Base-by-base conservation (phyloP, 352 stramenopile species). In the Thraustochytrium sp. region DNA sequence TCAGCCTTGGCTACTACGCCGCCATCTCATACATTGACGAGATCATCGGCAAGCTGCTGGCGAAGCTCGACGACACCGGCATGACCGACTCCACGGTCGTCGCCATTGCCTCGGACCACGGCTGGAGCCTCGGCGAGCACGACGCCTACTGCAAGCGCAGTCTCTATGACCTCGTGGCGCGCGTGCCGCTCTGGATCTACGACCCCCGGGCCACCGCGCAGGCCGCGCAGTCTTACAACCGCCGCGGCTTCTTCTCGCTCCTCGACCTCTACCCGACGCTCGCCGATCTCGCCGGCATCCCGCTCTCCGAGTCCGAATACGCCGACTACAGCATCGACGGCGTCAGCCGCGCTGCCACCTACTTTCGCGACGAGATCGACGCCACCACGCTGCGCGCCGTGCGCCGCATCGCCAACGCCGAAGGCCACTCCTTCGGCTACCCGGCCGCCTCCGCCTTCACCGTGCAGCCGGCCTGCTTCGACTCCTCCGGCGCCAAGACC, bases 111-210 rank as follows among this genome's bases (percentile, higher is more conserved):
- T 44, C 62, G 40, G 77, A 85, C 38, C 62, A 85, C 34, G 77
- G 77, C 62, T 85, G 83, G 29, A 83, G 53, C 46, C 77, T 85
- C 34, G 77, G 63, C n/a, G 72, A 83, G 36, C 77, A 85, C 62
- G 26, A 37, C 61, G 29, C 31, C 21, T 85, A 37, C 23, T 83
- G 63, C 63, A 85, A 85, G 65, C 46, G 53, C 51, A 74, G n/a
- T 9, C 13, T 78, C 38, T 85, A 76, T 46, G 68, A 85, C 23
- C n/a, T 74, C 16, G 36, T 42, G 11, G 77, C 77, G 29, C 61
- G 31, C 23, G 68, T 85, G 13, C 40, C 61, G 13, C 21, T 65
- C 36, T 48, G 49, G 29, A 85, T 85, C 37, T 40, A 40, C n/a
- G 62, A 84, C 34, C 77, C 77, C 11, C 56, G 37, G 11, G 56